Base-by-base conservation (phyloP, 2,329 filamentous ascomycete species). In the Ophiostoma australiae region DNA sequence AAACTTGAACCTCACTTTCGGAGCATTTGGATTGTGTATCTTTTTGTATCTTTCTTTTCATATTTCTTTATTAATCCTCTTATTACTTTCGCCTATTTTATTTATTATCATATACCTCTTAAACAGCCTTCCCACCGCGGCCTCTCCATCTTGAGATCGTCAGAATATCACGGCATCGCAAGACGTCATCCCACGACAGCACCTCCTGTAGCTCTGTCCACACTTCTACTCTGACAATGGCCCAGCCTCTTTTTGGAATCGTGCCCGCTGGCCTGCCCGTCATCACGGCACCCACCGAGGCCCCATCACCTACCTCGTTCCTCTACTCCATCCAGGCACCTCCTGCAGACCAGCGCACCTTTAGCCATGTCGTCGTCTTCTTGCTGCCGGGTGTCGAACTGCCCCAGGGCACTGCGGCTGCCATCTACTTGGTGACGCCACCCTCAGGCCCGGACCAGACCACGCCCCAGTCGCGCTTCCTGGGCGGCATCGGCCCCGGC, bases 291-390 rank as follows among this genome's bases (percentile, higher is more conserved):
- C 87, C 88, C 0, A 81, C 84, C 39, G 83, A 84, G n/a, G 78
- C 81, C 1, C 87, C 84, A 0, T 83, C 84, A 0, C 81, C 81
- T 68, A 85, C 84, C 2, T 86, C 84, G n/a, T 84, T 87, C 75
- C 81, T 88, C 71, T 90, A 86, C 79, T 80, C 81, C 68, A 80
- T 87, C 70, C 79, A 79, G 1, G 79, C 81, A 15, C 75, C 80
- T 0, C 76, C 72, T 7, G 72, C 48, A 70, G 35, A 37, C 27
- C 23, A n/a, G 11, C 82, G 82, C 63, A 76, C 87, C 69, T 93
- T 95, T 79, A 89, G 90, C 20, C 93, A 98, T 79, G 86, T 98
- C 70, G 91, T 93, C 76, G 89, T 98, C 71, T 97, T 98, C 82
- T 84, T 97, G 48, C 87, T 97, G 0, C 96, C 95, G 0, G 91